A percentile compares a stretch with the other conserved stretches of the same genome.
phyloP scores from a whole-genome alignment of 2,329 filamentous ascomycete genomes.

The Moelleriella libera region DNA sequence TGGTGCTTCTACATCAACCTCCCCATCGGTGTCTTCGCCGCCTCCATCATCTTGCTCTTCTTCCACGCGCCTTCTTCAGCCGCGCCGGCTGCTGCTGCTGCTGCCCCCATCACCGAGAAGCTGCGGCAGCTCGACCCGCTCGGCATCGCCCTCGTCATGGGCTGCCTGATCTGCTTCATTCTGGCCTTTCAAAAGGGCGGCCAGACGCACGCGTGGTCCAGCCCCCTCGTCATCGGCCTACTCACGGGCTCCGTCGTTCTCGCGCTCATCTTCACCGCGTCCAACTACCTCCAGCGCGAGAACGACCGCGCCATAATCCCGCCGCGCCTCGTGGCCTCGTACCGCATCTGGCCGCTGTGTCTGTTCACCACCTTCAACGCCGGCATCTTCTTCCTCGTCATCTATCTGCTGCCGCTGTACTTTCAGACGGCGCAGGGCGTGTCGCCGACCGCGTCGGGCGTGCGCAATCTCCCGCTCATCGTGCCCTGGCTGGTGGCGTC shows the following conservation, averaged over 20 bases:
- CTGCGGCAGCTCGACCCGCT: conserved; percentile 32
- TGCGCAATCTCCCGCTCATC: conserved; percentile 30
- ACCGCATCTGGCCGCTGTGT: conserved; percentile 13
- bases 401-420: conserved; percentile 35
- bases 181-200: conserved; percentile 35
- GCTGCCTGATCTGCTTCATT: conserved; percentile 25
- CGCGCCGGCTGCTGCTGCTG: conserved; percentile 12
- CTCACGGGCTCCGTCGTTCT: conserved; percentile 19
- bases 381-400: conserved; percentile 26
- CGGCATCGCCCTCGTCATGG: conserved; percentile 30
- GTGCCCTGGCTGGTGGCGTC: conserved; percentile 25
- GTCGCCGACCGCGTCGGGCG: conserved; percentile 23
- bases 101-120: conserved; percentile 26
- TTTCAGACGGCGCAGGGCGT: conserved; percentile 26
- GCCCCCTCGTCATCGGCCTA: conserved; percentile 24
- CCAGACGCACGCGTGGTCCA: conserved; percentile 25
- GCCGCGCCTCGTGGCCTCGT: no score
- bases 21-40: conserved; percentile 20
- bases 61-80: conserved; percentile 26
- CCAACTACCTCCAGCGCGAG: conserved; percentile 21
- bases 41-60: conserved; percentile 21
- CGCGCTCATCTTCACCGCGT: conserved; percentile 16
- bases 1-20: conserved; percentile 27
- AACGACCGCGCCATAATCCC: conserved; percentile 20
- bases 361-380: conserved; percentile 26